Evolutionary conservation across 306 rosid species (phyloP), one percentile per base, ranked within the genome.

Genomic region (Medicago arabica): DNA sequence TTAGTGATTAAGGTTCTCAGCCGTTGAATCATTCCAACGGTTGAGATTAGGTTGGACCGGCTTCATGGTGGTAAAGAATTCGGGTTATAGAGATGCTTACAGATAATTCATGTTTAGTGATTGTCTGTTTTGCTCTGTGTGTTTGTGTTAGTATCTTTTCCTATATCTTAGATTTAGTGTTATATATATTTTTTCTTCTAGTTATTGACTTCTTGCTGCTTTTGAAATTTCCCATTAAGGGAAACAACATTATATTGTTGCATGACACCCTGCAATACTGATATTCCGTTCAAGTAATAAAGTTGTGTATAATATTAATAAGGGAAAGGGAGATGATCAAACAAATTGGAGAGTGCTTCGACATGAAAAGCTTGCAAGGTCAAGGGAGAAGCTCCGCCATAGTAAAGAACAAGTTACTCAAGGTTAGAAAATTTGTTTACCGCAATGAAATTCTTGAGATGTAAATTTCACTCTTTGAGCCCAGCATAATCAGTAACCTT

Each of bases 251-350:
- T 21, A n/a, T 75, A 49, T 66, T 67, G 75, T 53, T 75, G 44
- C 46, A 40, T 66, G 70, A 57, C 14, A 74, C 47, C 75, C 38
- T 36, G 77, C 16, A 25, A 41, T 61, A 65, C 28, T 3, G 13
- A 41, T 76, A 14, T 76, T 75, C 57, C 53, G 66, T 75, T 81
- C 28, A 67, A 62, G 19, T 83, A 72, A 78, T 74, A 69, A 62
- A 62, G 47, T 62, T 78, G 34, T 69, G 43, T 21, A 50, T 80
- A 40, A 54, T 77, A 72, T 80, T 83, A 46, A 4, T 39, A 72
- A 95, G 99, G 97, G 96, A 64, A 95, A 88, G 85, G 97, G 88
- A 18, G 97, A 95, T 74, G 97, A 92, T 84, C 97, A 90, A 75
- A 83, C 54, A 54, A 87, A 88, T 75, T 95, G 97, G 97, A 90